phyloP scores from a whole-genome alignment of 768 basidiomycete species.

The Tephrocybe rancida region DNA sequence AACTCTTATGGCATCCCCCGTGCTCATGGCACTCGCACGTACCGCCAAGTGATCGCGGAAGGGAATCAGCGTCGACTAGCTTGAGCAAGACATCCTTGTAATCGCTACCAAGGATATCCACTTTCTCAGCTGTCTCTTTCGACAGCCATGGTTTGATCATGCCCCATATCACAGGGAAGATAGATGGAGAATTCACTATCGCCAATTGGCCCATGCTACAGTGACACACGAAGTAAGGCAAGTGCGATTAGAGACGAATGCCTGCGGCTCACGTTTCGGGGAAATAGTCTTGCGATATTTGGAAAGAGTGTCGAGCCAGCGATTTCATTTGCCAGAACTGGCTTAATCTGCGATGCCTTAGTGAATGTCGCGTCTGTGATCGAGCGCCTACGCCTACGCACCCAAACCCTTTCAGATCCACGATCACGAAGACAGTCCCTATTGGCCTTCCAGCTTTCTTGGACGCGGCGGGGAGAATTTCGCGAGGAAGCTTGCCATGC shows the following conservation, averaged over 20 bases:
- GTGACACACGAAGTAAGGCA: neutral
- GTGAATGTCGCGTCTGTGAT: neutral
- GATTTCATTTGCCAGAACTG: slow-evolving; percentile 81
- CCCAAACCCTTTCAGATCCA: slow-evolving; percentile 75
- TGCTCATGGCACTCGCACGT: slow-evolving; percentile 58
- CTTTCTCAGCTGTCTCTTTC: slow-evolving; percentile 70
- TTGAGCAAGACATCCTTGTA: slow-evolving; percentile 59
- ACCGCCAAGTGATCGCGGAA: slow-evolving; percentile 66
- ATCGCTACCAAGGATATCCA: slow-evolving; percentile 65
- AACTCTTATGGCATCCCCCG: slow-evolving; percentile 63
- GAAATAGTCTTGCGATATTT: slow-evolving; percentile 78
- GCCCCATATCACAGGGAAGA: slow-evolving; percentile 75
- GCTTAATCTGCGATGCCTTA: slow-evolving; percentile 42
- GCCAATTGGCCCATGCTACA: slow-evolving; percentile 71
- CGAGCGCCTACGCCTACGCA: slow-evolving; percentile 26
- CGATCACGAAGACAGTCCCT: slow-evolving; percentile 60
- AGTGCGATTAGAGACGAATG: neutral
- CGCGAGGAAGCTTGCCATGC: slow-evolving; percentile 49
- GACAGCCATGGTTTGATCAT: slow-evolving; percentile 72
- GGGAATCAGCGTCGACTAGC: slow-evolving; percentile 62
- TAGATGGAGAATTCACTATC: slow-evolving; percentile 72
- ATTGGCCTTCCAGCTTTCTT: slow-evolving; percentile 55
- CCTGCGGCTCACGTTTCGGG: slow-evolving; percentile 63
- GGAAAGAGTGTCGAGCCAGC: slow-evolving; percentile 63
- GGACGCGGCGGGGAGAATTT: slow-evolving; percentile 67